phyloP scores from a whole-genome alignment of 2,329 filamentous ascomycete genomes.

The Penicillium sp. region DNA sequence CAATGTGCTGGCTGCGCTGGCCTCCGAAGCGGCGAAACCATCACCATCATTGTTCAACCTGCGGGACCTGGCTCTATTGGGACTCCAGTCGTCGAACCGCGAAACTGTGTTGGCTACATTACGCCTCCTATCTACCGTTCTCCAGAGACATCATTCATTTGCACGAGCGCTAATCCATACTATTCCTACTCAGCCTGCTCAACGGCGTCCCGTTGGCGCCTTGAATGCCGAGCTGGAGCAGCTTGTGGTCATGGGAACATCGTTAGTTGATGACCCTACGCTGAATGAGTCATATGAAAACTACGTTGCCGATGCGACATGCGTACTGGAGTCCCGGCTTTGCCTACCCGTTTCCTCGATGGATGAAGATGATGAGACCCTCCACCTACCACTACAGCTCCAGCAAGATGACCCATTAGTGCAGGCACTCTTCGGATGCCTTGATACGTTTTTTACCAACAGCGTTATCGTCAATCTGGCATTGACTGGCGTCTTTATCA shows the following conservation, averaged over 20 bases:
- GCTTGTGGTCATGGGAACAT: slow-evolving; percentile 37
- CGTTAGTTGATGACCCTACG: slow-evolving; percentile 37
- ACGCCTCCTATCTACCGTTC: slow-evolving; percentile 78
- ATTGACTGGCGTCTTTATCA: slow-evolving; percentile 76
- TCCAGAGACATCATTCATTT: slow-evolving; percentile 84
- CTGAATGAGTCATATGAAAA: slow-evolving; percentile 44
- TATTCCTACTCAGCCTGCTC: slow-evolving; percentile 40
- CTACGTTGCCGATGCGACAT: slow-evolving; percentile 51
- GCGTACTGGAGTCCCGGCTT: slow-evolving; percentile 43
- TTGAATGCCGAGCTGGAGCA: slow-evolving; percentile 42
- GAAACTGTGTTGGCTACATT: slow-evolving; percentile 89
- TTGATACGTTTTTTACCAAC: slow-evolving; percentile 83
- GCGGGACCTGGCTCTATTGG: slow-evolving; percentile 83
- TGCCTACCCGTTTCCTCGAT: slow-evolving; percentile 29
- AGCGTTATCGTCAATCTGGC: slow-evolving; percentile 86
- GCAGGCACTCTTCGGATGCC: slow-evolving; percentile 52
- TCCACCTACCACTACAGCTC: slow-evolving; percentile 62
- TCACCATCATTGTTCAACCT: slow-evolving; percentile 90
- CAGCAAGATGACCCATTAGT: slow-evolving; percentile 60
- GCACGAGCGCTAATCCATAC: slow-evolving; percentile 63
- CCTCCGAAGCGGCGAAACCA: slow-evolving; percentile 67
- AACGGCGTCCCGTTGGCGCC: slow-evolving; percentile 37
- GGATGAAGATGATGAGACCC: slow-evolving; percentile 45
- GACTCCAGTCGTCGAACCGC: slow-evolving; percentile 74
- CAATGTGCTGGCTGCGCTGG: slow-evolving; percentile 76